Base-by-base conservation (phyloP, 768 basidiomycete genomes). In the Boletus coccyginus region DNA sequence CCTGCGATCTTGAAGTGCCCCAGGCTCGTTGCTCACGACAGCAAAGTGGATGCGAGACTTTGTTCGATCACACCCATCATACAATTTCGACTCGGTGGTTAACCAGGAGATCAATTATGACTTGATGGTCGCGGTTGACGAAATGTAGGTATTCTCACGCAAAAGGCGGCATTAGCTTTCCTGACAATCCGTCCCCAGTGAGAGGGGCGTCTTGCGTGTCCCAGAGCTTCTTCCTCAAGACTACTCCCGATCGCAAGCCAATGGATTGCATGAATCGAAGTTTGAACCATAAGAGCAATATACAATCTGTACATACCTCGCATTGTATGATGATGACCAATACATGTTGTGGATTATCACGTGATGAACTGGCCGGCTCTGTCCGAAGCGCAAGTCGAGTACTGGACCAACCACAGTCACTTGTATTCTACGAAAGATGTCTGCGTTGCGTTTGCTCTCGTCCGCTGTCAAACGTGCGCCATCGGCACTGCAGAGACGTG, bases 21-120 rank as follows among this genome's bases (percentile, higher is more conserved):
- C 54, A 94, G 94, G 93, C 21, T 78, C 86, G 7, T 76, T 98
- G 27, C 70, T 84, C 68, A 98, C 97, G 0, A 84, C 92, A 8
- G 97, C 97, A 12, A 84, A 86, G 5, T 99, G 94, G 94, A 94
- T 97, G 54, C 83, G 97, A 36, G 81, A 89, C 46, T 98, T 98
- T 73, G 90, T 99, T 42, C 84, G 86, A 27, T 81, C 86, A 2
- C 97, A 99, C 70, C 92, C 95, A 9, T 81, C 76, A n/a, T 99
- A 99, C 76, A 87, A 89, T 70, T 81, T 84, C 48, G 94, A 99
- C 74, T 96, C 94, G n/a, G 88, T 90, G 49, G 92, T 99, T 19
- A 88, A 80, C 49, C 82, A 92, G 65, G 86, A 90, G 73, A 93
- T 98, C 67, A 97, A 94, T 67, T 97, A 95, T 68, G 97, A 99